Evolutionary conservation across 169 alveolate species (phyloP), one percentile per base, ranked within the genome.

Genomic region (Theileria luwenshuni): DNA sequence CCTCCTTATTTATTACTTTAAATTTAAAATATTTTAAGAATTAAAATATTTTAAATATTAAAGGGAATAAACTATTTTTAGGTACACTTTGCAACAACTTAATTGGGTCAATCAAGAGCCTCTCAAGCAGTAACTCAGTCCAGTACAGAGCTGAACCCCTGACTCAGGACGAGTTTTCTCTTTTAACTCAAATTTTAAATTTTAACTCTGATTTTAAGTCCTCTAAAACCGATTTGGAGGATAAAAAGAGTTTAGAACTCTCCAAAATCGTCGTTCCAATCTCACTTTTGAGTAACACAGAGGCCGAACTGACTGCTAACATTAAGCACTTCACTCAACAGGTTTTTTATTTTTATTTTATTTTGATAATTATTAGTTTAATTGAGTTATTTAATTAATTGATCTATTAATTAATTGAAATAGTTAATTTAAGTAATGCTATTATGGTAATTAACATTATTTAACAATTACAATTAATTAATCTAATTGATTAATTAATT

Each of bases 141-240:
- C 92, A 89, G 77, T 89, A 79, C 77, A 35, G 91, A 52, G 88
- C 90, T 38, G 83, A 67, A 68, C 77, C 83, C 30, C 35, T 84
- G 21, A 79, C 67, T 10, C 32, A 28, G 17, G 76, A 33, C 35
- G 83, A 69, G 30, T 71, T 38, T 61, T 28, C 43, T 3, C 45
- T 28, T 30, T 6, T 76, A 32, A 27, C 45, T 27, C 65, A 56
- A 38, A 6, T 56, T n/a, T 51, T 51, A 51, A 25, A 30, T 25
- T 25, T n/a, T 17, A 51, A 10, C 28, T 10, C 61, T 51, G 41
- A 51, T 35, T 2, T 10, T 6, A 35, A 51, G 23, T n/a, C 61
- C 27, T 10, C 61, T 1, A 38, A 21, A 56, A 28, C 19, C 7
- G 30, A 2, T n/a, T 21, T 27, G 30, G 38, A 56, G 65, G 19